Evolutionary conservation across 345 rosid genomes (phyloP), one percentile per base, ranked within the genome.

Genomic region (Citrus cavaleriei): DNA sequence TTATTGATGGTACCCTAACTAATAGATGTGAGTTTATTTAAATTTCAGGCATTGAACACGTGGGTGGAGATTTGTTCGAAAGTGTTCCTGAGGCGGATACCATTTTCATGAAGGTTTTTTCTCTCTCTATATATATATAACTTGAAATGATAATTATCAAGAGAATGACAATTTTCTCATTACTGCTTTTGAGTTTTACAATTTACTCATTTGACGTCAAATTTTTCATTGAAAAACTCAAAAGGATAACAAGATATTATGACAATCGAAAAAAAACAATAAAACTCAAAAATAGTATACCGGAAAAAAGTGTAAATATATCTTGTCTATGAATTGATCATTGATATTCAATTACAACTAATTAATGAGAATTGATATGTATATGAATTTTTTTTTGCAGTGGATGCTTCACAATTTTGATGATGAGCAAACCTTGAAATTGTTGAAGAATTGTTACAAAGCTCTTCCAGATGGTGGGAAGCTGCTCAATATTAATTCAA

Each of bases 51-150:
- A 54, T 54, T 0, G 58, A 54, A 54, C 58, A 54, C 6, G 8
- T 54, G 1, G 58, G 58, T 5, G 58, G 58, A 5, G 58, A 54
- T 54, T 1, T 54, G 0, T 54, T 54, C 0, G 22, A 54, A 54
- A 19, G 7, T 16, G 2, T 54, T 54, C 58, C 58, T 6, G 7
- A 54, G 2, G 2, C 58, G 2, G 58, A 54, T 54, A 54, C 22
- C 0, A 54, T 54, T 54, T 54, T 54, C 22, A 54, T 54, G 58
- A 54, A 54, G 58, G 58, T 54, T 54, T 19, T 18, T 54, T 4
- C 0, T 38, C 2, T 0, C 7, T 7, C 0, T 5, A 0, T 5
- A 6, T 16, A 51, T 1, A 5, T 12, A 3, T 12, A 13, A 42
- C 16, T 42, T 10, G 16, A 42, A 42, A 12, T 42, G 4, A 42